A percentile compares a stretch with the other conserved stretches of the same genome.
phyloP scores from a whole-genome alignment of 1,284 basidiomycete species.

The Ustilago lituana region DNA sequence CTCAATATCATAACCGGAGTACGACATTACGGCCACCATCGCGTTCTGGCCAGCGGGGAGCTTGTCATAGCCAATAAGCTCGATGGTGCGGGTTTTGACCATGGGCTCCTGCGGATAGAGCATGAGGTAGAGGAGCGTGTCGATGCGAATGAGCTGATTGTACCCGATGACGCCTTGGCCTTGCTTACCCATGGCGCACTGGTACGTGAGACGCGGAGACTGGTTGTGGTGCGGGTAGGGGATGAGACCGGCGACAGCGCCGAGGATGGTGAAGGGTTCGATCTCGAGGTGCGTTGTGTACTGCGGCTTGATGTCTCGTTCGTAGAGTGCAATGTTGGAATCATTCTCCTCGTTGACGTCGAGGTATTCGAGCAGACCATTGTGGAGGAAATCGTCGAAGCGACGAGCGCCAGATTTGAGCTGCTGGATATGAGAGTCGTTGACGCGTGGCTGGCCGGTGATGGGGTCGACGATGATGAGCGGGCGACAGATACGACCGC shows the following conservation, averaged over 20 bases:
- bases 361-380: constrained; percentile 98
- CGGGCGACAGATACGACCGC: constrained; percentile 96
- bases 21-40: constrained; percentile 98
- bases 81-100: constrained; percentile 93
- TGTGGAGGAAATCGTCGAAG: constrained; percentile 93
- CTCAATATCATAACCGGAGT: constrained; percentile 99
- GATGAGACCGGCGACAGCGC: constrained; percentile 96
- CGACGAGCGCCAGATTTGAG: constrained; percentile 81
- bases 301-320: constrained; percentile 79
- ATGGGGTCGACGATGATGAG: constrained; percentile 89
- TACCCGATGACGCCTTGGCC: constrained; percentile 99
- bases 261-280: constrained; percentile 96
- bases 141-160: constrained; percentile 97
- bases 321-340: constrained; percentile 94
- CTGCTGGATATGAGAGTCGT: constrained; percentile 79
- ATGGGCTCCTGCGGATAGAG: constrained; percentile 99
- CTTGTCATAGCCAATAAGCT: constrained; percentile 93
- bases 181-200: constrained; percentile 99
- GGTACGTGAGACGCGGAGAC: constrained; percentile 95
- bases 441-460: constrained; percentile 80
- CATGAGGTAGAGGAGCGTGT: constrained; percentile 96
- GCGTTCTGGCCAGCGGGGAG: constrained; percentile 98
- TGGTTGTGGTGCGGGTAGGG: constrained; percentile 99
- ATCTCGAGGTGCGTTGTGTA: constrained; percentile 97
- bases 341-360: constrained; percentile 99